These are phyloP conservation scores for Globisporangium megalacanthum DNA, from an alignment of 352 stramenopile genomes.

Conservation along the genomic window DNA sequence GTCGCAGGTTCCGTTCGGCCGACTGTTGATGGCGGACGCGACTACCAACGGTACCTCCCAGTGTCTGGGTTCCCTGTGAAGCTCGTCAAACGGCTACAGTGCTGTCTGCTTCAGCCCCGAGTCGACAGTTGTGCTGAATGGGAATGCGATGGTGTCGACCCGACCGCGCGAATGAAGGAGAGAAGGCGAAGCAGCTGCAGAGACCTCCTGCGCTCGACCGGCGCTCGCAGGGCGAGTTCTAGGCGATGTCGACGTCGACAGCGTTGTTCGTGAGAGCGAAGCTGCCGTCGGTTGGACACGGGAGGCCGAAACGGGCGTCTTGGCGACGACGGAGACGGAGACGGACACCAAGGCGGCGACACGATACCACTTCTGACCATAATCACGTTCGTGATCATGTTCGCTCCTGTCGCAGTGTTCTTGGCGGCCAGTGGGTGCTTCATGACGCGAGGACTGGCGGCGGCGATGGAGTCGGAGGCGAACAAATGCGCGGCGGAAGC, in stretches of 20 bases:
- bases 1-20: slow-evolving; percentile 8
- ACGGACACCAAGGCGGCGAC: slow-evolving; percentile 9
- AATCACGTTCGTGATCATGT: not conserved
- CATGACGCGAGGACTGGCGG: slow-evolving; percentile 23
- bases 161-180: not conserved
- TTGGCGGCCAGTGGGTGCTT: slow-evolving; percentile 14
- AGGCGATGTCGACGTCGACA: not conserved
- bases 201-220: slow-evolving; percentile 1
- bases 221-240: slow-evolving; percentile 10
- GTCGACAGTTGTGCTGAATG: not conserved
- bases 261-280: slow-evolving; percentile 3
- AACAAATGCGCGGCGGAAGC: not conserved
- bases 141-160: slow-evolving; percentile 8
- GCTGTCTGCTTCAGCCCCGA: no score
- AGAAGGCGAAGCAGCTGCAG: not conserved
- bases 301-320: slow-evolving; percentile 36
- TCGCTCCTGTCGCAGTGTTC: not conserved
- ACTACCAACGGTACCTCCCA: not conserved
- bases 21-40: slow-evolving; percentile 1
- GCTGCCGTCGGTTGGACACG: slow-evolving; percentile 18
- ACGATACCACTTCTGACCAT: not conserved
- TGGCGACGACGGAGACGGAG: no score
- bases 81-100: not conserved
- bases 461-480: not conserved
- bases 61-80: not conserved